Evolutionary conservation across 2,329 filamentous ascomycete species (phyloP).

Genomic region (Pseudogymnoascus sp.): DNA sequence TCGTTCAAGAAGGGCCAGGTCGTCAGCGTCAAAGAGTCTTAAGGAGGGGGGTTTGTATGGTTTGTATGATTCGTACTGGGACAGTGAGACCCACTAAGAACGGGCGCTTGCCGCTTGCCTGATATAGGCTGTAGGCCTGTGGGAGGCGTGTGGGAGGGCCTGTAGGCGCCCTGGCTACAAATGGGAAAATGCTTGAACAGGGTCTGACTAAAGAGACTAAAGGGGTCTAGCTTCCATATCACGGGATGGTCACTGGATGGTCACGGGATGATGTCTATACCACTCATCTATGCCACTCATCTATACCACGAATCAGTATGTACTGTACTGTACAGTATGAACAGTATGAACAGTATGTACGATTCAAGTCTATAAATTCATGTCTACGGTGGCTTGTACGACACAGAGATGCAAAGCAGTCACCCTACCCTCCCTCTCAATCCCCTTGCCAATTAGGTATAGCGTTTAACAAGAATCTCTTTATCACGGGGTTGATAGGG

Average conservation of each 20-base stretch:
- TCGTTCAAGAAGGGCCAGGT: not conserved
- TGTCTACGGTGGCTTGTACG: not conserved
- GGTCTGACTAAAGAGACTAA: not conserved
- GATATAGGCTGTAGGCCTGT: not conserved
- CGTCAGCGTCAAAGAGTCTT: not conserved
- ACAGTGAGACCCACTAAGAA: slow-evolving; percentile 2
- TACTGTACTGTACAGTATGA: too few species aligned
- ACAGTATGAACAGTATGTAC: too few species aligned
- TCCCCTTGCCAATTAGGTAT: not conserved
- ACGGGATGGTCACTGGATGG: too few species aligned
- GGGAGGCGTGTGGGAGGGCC: not conserved
- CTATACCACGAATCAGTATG: too few species aligned
- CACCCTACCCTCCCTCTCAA: not conserved
- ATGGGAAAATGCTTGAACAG: not conserved
- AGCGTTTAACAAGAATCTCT: not conserved
- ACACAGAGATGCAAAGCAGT: not conserved
- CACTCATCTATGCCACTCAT: too few species aligned
- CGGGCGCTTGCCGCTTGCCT: not conserved
- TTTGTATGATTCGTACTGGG: not conserved
- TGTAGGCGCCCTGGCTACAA: not conserved
- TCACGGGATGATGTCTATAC: not conserved
- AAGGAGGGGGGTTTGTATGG: not conserved
- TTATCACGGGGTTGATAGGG: not conserved
- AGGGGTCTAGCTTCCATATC: not conserved
- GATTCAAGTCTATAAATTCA: too few species aligned